Percentiles rank a stretch among this genome's conserved stretches.
phyloP scores from a whole-genome alignment of 139 green algal genomes.

The Tetradesmus lagerheimii region DNA sequence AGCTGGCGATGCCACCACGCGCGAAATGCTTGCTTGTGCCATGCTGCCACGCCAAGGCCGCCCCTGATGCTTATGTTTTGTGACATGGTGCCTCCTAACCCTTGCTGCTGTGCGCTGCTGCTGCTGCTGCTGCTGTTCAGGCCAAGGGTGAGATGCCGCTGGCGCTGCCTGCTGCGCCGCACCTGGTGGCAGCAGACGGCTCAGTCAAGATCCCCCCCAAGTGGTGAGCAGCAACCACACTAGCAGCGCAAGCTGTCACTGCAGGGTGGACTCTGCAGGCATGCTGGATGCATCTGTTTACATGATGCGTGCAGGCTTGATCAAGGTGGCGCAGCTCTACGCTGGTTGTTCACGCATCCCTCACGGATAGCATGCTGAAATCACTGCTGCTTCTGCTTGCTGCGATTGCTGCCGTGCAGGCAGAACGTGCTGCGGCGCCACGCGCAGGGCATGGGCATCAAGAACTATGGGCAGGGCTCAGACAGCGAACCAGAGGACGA shows the following conservation, averaged over 20 bases:
- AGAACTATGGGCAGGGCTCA: background rate
- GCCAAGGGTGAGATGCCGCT: slow-evolving; percentile 30
- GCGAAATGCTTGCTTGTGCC: too few species aligned
- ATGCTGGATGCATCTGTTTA: background rate
- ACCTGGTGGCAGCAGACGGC: slow-evolving; percentile 55
- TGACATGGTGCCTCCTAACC: too few species aligned
- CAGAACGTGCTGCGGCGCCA: slow-evolving; percentile 8
- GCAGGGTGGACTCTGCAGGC: background rate
- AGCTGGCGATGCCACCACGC: too few species aligned
- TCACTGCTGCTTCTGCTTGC: background rate
- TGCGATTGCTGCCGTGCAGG: background rate
- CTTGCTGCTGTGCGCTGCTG: background rate
- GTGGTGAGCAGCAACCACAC: slow-evolving; percentile 33
- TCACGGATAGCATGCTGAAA: too few species aligned
- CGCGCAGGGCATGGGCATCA: slow-evolving; percentile 35
- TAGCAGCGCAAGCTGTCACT: too few species aligned
- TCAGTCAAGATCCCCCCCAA: slow-evolving; percentile 62
- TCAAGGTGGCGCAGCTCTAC: background rate
- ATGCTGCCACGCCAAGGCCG: background rate
- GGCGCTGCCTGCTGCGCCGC: slow-evolving; percentile 36
- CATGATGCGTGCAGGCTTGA: background rate
- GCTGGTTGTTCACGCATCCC: background rate
- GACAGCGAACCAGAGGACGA: background rate
- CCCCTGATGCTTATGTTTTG: too few species aligned
- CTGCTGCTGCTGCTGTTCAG: background rate